Evolutionary conservation across 2,329 filamentous ascomycete genomes (phyloP).

Genomic region (Trichoderma koningii): DNA sequence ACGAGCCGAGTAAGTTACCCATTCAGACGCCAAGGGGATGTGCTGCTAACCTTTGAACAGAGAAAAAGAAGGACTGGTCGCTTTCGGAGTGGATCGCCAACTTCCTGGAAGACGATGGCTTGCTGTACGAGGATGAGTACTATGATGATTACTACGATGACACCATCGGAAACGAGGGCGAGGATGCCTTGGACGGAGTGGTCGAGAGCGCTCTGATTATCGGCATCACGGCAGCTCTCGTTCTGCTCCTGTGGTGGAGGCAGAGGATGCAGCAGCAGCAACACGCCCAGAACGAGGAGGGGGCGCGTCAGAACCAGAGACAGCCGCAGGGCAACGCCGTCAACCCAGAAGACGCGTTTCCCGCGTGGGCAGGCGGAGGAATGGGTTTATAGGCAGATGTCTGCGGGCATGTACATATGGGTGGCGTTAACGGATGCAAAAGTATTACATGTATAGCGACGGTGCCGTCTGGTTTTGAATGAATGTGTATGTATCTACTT

Average conservation of each 20-base stretch:
- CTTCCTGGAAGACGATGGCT: conserved; percentile 72
- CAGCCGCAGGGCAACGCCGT: conserved; percentile 34
- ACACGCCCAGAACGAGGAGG: conserved; percentile 44
- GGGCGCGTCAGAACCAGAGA: conserved; percentile 39
- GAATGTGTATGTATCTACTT: background rate
- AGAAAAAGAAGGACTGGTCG: conserved; percentile 71
- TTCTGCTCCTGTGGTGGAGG: conserved; percentile 79
- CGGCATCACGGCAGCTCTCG: conserved; percentile 70
- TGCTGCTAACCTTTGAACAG: conserved; percentile 44
- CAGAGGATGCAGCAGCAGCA: conserved; percentile 65
- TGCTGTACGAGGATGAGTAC: conserved; percentile 66
- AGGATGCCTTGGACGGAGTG: conserved; percentile 71
- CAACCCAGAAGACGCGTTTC: conserved; percentile 36
- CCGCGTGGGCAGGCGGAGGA: conserved; percentile 43
- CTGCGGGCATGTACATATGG: conserved; percentile 27
- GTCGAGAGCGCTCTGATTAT: conserved; percentile 85
- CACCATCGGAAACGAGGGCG: conserved; percentile 58
- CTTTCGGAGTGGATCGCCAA: conserved; percentile 84
- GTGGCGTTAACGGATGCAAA: conserved; percentile 31
- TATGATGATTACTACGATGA: conserved; percentile 56
- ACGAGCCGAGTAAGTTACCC: conserved; percentile 73
- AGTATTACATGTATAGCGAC: conserved; percentile 7
- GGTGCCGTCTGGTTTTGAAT: conserved; percentile 7
- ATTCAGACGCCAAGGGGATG: background rate
- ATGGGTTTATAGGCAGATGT: conserved; percentile 37